phyloP scores from a whole-genome alignment of 2,329 filamentous ascomycete species.

The Thielaviopsis euricoi region DNA sequence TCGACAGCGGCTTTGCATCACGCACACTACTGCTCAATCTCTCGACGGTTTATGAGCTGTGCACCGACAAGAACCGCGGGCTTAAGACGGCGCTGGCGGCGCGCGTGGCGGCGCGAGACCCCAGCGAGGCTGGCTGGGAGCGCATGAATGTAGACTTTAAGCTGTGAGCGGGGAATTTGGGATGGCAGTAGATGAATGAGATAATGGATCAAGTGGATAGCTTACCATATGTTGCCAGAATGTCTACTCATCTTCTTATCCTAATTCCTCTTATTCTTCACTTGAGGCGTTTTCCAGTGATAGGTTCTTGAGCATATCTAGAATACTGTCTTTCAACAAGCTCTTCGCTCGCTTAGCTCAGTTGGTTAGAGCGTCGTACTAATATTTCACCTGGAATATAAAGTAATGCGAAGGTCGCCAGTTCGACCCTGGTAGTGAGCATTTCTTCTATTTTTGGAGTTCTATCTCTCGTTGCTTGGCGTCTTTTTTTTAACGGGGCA shows the following conservation, averaged over 20 bases:
- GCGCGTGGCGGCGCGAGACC: slow-evolving; percentile 43
- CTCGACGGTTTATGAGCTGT: slow-evolving; percentile 80
- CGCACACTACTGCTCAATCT: slow-evolving; percentile 78
- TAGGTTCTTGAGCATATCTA: too few relatives aligned
- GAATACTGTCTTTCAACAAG: slow-evolving; percentile 13
- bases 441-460: not conserved
- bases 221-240: too few relatives aligned
- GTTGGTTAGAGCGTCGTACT: slow-evolving; percentile 12
- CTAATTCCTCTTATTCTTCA: too few relatives aligned
- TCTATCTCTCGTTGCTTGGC: not conserved
- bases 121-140: slow-evolving; percentile 48
- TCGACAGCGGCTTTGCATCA: slow-evolving; percentile 48
- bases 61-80: slow-evolving; percentile 56
- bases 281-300: too few relatives aligned
- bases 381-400: slow-evolving; percentile 7
- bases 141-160: slow-evolving; percentile 62
- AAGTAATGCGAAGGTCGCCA: slow-evolving; percentile 12
- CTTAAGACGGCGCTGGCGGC: slow-evolving; percentile 59
- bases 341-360: slow-evolving; percentile 11
- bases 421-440: slow-evolving; percentile 12
- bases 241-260: too few relatives aligned
- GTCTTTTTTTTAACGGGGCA: too few relatives aligned
- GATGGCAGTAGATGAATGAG: too few relatives aligned
- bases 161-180: slow-evolving; percentile 38
- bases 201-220: too few relatives aligned